phyloP scores from a whole-genome alignment of 306 rosid genomes.

The Cucumis cinereus region DNA sequence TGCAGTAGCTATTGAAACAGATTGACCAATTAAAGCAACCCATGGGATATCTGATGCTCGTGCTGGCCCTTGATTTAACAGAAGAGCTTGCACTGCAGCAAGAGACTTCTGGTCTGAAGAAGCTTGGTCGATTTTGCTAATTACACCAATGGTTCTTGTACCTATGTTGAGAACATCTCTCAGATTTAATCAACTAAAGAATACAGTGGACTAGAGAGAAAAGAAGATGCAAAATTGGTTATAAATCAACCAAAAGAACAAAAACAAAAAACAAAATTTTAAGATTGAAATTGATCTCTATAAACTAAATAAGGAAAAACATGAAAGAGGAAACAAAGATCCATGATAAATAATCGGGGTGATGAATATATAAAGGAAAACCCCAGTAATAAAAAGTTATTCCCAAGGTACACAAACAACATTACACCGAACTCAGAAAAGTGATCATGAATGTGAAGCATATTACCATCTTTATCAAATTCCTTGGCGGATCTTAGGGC shows the following conservation, averaged over 20 bases:
- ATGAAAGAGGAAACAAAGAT: not conserved
- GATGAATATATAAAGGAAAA: not conserved
- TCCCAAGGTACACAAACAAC: not conserved
- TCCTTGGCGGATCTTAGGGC: slow-evolving; percentile 80
- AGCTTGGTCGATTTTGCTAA: slow-evolving; percentile 96
- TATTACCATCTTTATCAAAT: slow-evolving; percentile 70
- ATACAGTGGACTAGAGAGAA: not conserved
- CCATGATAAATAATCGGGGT: not conserved
- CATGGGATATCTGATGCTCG: slow-evolving; percentile 76
- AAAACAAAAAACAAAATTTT: not conserved
- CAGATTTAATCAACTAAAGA: slow-evolving; percentile 11
- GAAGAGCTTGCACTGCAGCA: slow-evolving; percentile 91
- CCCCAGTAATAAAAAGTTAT: not conserved
- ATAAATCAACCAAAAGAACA: not conserved
- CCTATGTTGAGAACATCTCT: slow-evolving; percentile 30
- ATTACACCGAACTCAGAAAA: not conserved
- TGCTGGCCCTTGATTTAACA: slow-evolving; percentile 82
- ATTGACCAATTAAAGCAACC: slow-evolving; percentile 95
- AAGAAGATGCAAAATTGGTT: not conserved
- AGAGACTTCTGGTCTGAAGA: slow-evolving; percentile 76
- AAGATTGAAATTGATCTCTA: not conserved
- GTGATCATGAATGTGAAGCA: not conserved
- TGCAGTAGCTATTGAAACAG: slow-evolving; percentile 82
- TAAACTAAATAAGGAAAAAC: not conserved
- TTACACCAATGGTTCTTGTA: slow-evolving; percentile 80